phyloP scores from a whole-genome alignment of 768 basidiomycete species.

The Hemileccinum rubropunctum region DNA sequence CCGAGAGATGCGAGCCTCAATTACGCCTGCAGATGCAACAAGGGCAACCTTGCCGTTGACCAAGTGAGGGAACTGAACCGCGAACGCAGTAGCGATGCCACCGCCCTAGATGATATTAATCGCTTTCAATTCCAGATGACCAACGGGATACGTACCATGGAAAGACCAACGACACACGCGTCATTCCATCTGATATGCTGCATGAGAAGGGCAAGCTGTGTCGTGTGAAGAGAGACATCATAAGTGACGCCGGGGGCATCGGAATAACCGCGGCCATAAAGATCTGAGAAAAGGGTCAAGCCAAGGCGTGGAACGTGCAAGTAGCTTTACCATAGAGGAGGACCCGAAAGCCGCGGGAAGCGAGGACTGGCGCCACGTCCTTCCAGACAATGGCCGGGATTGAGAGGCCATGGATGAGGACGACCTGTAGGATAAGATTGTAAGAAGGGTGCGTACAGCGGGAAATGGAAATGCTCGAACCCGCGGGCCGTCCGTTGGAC shows the following conservation, averaged over 20 bases:
- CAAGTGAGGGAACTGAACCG: conserved; percentile 67
- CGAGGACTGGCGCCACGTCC: conserved; percentile 66
- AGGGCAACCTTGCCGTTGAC: conserved; percentile 64
- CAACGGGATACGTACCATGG: conserved; percentile 52
- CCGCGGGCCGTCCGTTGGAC: conserved; percentile 65
- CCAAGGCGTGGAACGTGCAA: neutral
- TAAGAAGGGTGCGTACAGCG: conserved; percentile 1
- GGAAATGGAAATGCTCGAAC: conserved; percentile 34
- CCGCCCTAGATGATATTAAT: conserved; percentile 54
- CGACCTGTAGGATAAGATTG: conserved; percentile 43
- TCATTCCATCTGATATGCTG: conserved; percentile 74
- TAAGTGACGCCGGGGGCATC: conserved; percentile 74
- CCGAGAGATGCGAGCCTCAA: conserved; percentile 45
- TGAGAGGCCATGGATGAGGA: conserved; percentile 76
- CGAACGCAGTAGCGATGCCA: conserved; percentile 68
- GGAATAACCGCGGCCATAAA: conserved; percentile 82
- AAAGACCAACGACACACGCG: conserved; percentile 64
- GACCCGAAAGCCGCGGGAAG: conserved; percentile 64
- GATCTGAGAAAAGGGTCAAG: conserved; percentile 43
- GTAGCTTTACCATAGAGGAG: conserved; percentile 61
- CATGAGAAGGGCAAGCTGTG: conserved; percentile 80
- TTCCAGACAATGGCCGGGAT: conserved; percentile 78
- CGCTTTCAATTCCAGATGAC: conserved; percentile 5
- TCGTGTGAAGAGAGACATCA: conserved; percentile 60
- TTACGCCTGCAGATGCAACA: conserved; percentile 66